A percentile compares a stretch with the other conserved stretches of the same genome.
phyloP scores from a whole-genome alignment of 2,329 filamentous ascomycete genomes.

The Ophiocordyceps camponoti-saundersi region DNA sequence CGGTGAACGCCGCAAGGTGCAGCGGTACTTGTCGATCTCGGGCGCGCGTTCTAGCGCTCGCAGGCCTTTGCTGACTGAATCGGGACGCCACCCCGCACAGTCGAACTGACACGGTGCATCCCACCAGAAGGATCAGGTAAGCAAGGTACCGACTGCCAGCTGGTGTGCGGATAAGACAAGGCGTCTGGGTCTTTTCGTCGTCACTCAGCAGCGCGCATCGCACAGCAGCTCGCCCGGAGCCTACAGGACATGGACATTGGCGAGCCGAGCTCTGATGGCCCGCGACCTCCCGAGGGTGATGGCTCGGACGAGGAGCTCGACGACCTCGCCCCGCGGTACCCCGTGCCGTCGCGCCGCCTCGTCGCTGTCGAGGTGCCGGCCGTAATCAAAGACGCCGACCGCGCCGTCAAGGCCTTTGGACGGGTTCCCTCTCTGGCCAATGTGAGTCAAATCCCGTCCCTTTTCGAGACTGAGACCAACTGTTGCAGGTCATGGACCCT shows the following conservation, averaged over 20 bases:
- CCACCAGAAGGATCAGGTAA: not conserved
- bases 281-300: not conserved
- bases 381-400: constrained; percentile 24
- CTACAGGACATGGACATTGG: not conserved
- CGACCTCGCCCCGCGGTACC: constrained; percentile 15
- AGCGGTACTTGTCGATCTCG: not conserved
- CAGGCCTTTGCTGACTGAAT: not conserved
- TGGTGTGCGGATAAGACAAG: too few relatives aligned
- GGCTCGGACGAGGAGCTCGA: constrained; percentile 1
- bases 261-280: constrained; percentile 1
- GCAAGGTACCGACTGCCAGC: too few relatives aligned
- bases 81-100: not conserved
- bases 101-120: not conserved
- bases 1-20: not conserved
- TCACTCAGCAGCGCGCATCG: too few relatives aligned
- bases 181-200: too few relatives aligned
- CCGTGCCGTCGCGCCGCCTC: constrained; percentile 16
- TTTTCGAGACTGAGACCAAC: not conserved
- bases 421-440: constrained; percentile 19
- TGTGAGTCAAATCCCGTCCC: constrained; percentile 11
- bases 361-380: constrained; percentile 26
- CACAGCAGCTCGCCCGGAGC: too few relatives aligned
- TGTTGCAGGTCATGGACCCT: constrained; percentile 25
- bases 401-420: constrained; percentile 24
- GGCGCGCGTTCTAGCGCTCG: not conserved